phyloP scores from a whole-genome alignment of 2,329 filamentous ascomycete species.

The Paraconiothyrium brasiliense region DNA sequence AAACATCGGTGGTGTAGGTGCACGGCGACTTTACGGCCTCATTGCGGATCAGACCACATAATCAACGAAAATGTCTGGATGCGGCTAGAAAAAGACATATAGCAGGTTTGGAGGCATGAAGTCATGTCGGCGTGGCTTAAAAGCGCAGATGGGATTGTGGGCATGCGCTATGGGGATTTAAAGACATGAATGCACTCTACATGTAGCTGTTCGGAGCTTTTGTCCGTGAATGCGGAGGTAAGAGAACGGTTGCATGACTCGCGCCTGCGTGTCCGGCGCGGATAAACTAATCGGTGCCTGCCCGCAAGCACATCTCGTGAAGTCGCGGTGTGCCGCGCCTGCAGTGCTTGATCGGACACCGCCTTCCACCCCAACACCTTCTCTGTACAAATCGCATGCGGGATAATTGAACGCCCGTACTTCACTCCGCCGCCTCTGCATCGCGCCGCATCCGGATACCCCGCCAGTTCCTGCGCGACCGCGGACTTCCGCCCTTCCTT shows the following conservation, averaged over 20 bases:
- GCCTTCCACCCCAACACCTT: background rate
- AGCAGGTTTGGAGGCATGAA: background rate
- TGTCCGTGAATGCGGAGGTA: background rate
- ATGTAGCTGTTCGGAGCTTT: background rate
- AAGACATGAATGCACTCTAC: background rate
- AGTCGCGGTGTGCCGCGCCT: conserved; percentile 12
- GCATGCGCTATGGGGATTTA: background rate
- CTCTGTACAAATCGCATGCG: background rate
- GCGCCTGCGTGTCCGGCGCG: background rate
- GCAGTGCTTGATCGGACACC: background rate
- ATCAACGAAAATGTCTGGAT: background rate
- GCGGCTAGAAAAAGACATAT: background rate
- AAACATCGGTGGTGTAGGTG: background rate
- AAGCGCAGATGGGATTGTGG: background rate
- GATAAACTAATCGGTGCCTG: background rate
- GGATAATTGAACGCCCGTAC: background rate
- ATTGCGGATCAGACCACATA: background rate
- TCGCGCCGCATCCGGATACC: conserved; percentile 5
- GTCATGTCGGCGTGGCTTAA: background rate
- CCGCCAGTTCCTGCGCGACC: conserved; percentile 9
- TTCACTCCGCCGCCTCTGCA: background rate
- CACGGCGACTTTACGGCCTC: background rate
- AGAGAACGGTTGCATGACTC: background rate
- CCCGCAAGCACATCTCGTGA: background rate
- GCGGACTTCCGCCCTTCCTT: conserved; percentile 12